These are phyloP conservation scores for Porcisia hertigi DNA, from an alignment of 208 protist species.

Conservation along the genomic window DNA sequence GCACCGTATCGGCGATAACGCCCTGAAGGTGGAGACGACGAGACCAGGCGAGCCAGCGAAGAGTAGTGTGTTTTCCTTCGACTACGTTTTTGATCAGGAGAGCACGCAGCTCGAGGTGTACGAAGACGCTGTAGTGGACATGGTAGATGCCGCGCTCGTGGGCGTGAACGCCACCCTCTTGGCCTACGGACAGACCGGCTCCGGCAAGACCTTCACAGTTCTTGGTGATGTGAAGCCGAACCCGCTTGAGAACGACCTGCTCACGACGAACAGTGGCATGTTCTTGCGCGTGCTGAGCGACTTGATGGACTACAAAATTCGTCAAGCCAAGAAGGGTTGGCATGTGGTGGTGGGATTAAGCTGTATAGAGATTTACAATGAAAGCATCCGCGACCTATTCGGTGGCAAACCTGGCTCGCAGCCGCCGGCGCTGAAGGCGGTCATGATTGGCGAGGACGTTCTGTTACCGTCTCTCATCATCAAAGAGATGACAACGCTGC, in stretches of 20 bases:
- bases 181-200: conserved; percentile 92
- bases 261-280: conserved; percentile 84
- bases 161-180: conserved; percentile 83
- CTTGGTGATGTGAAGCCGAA: conserved; percentile 74
- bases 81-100: conserved; percentile 90
- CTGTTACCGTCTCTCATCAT: conserved; percentile 67
- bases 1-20: conserved; percentile 56
- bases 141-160: conserved; percentile 81
- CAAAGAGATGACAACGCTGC: conserved; percentile 64
- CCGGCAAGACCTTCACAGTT: conserved; percentile 90
- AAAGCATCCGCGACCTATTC: conserved; percentile 87
- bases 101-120: conserved; percentile 90
- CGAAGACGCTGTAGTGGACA: conserved; percentile 80
- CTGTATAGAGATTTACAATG: conserved; percentile 90
- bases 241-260: conserved; percentile 66
- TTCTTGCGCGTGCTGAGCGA: conserved; percentile 88
- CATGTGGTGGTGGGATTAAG: conserved; percentile 84
- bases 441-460: conserved; percentile 78
- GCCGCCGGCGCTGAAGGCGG: conserved; percentile 75
- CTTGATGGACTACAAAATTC: conserved; percentile 71
- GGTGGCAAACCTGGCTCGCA: conserved; percentile 42
- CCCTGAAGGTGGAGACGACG: conserved; percentile 61
- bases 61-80: conserved; percentile 75
- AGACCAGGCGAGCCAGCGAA: conserved; percentile 47
- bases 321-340: conserved; percentile 57